Conservation (phyloP, 225 moss, liverwort and hornwort genomes). For the Polytrichum commune region DNA sequence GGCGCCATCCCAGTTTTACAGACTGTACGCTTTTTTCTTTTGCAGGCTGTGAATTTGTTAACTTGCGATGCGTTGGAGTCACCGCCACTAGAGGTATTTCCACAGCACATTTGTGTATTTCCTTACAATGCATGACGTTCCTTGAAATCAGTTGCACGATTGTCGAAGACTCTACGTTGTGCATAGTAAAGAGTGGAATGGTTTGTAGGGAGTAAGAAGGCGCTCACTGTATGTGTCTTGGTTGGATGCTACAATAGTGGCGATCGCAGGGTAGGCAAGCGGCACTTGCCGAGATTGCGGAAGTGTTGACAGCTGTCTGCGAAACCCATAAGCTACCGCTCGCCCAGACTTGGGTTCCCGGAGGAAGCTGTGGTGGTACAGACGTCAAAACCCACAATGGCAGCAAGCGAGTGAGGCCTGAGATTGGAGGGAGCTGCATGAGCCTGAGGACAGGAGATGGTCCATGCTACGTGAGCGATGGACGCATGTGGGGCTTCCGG, state of each 20-base stretch:
- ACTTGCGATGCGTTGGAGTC: slow-evolving; percentile 20
- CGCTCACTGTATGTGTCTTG: background rate
- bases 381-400: slow-evolving; percentile 24
- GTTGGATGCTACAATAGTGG: slow-evolving; percentile 33
- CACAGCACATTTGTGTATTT: no score
- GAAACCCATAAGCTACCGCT: slow-evolving; percentile 86
- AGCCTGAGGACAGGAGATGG: slow-evolving; percentile 59
- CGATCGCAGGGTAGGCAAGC: slow-evolving; percentile 62
- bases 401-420: slow-evolving; percentile 30
- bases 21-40: background rate
- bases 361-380: slow-evolving; percentile 17
- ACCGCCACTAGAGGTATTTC: slow-evolving; percentile 23
- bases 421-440: slow-evolving; percentile 20
- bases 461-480: slow-evolving; percentile 74
- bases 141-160: no score
- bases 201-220: no score
- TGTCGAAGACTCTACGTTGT: no score
- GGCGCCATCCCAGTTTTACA: no score
- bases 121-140: no score
- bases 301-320: slow-evolving; percentile 81
- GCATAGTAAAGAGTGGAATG: no score
- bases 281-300: slow-evolving; percentile 64
- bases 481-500: slow-evolving; percentile 71
- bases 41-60: slow-evolving; percentile 24
- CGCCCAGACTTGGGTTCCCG: slow-evolving; percentile 84